These are phyloP conservation scores for Verticillium klebahnii DNA, from an alignment of 2,329 filamentous ascomycete species.

Conservation along the genomic window DNA sequence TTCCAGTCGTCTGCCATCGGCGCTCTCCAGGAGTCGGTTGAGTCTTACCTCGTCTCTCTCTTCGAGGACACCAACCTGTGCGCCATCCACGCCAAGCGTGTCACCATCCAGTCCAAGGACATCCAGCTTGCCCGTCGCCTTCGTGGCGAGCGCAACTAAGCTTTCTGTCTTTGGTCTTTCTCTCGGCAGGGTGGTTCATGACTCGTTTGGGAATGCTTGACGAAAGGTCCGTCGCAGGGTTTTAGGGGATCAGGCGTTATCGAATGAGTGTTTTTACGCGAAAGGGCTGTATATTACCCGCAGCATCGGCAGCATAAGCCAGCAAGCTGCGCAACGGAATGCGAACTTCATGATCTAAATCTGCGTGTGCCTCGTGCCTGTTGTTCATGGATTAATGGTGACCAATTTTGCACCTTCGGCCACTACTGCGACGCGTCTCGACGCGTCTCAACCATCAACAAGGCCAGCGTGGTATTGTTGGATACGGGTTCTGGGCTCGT, in stretches of 20 bases:
- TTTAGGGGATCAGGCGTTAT: slow-evolving; percentile 42
- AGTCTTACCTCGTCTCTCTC: slow-evolving; percentile 96
- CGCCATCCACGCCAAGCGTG: slow-evolving; percentile 98
- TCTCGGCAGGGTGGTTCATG: slow-evolving; percentile 31
- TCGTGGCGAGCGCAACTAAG: slow-evolving; percentile 86
- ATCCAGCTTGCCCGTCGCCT: slow-evolving; percentile 95
- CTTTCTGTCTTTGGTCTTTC: slow-evolving; percentile 17
- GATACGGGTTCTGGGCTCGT: too few species aligned
- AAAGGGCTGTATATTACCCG: slow-evolving; percentile 39
- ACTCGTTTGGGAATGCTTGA: slow-evolving; percentile 36
- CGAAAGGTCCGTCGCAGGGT: slow-evolving; percentile 22
- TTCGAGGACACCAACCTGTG: slow-evolving; percentile 99
- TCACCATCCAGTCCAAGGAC: slow-evolving; percentile 96
- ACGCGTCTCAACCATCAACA: too few species aligned
- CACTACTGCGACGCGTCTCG: too few species aligned
- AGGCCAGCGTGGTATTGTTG: too few species aligned
- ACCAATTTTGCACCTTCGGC: too few species aligned
- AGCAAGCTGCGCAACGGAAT: slow-evolving; percentile 17
- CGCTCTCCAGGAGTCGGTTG: slow-evolving; percentile 95
- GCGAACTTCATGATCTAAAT: not conserved
- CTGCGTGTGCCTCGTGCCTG: too few species aligned
- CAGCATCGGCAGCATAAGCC: slow-evolving; percentile 18
- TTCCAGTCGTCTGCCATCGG: slow-evolving; percentile 99
- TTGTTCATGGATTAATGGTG: too few species aligned
- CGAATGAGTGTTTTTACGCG: slow-evolving; percentile 34